Evolutionary conservation across 1,139 yeast genomes (phyloP), one percentile per base, ranked within the genome.

Genomic region (Taphrina wiesneri): DNA sequence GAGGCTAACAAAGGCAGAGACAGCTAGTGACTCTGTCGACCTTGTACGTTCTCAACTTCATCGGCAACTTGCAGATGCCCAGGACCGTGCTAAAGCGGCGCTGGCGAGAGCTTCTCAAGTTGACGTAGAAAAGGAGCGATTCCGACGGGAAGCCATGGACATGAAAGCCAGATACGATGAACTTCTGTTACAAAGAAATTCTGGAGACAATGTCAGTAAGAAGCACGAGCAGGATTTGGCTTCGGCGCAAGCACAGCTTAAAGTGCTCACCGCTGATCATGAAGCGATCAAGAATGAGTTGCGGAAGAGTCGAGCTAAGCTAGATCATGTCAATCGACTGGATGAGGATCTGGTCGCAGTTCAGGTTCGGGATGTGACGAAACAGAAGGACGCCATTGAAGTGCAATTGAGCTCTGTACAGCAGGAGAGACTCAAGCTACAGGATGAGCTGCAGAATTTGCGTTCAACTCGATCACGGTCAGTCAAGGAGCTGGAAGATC

Each of bases 61-160:
- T 41, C 46, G 46, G 19, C 63, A 65, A 36, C 59, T 61, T n/a
- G 17, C 26, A 23, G 67, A 63, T 26, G 62, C 65, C 15, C 61
- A 56, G 25, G 56, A 59, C 19, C 56, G 56, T 9, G 64, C 43
- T 6, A 25, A 32, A 17, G n/a, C 57, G 15, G 56, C 64, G 7
- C 19, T 36, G 19, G 51, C 57, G 9, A 49, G 39, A 30, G 64
- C 64, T 9, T 52, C 64, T 1, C 64, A 51, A 34, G 64, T 60
- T 21, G 64, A 60, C 28, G 64, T 60, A 6, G 64, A 60, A 19
- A 60, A 60, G 51, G 64, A 60, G 26, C 64, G 64, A 2, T 60
- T 49, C 45, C 25, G 64, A n/a, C 56, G 64, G 4, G 64, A 60
- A 30, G 64, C 56, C 25, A 11, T 60, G 23, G 64, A 60, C 17